phyloP scores from a whole-genome alignment of 1,284 basidiomycete species.

The Irpex rosettiformis region DNA sequence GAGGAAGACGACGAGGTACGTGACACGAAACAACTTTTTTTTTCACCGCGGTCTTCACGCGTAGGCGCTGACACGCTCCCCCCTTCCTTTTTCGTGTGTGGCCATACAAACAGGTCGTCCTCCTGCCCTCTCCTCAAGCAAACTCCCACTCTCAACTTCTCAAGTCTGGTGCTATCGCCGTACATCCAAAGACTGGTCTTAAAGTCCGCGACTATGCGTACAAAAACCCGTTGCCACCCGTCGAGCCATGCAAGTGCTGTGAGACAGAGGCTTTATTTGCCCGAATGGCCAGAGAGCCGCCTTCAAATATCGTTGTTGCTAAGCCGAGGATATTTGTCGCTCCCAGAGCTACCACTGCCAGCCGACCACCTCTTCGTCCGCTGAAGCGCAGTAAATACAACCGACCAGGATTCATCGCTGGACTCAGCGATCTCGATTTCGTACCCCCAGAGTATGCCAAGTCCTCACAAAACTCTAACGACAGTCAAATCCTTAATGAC shows the following conservation, averaged over 20 bases:
- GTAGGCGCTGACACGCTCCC: background rate
- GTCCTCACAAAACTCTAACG: background rate
- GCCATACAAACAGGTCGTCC: background rate
- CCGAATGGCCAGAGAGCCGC: constrained; percentile 40
- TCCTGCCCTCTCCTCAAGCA: background rate
- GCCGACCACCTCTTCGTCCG: background rate
- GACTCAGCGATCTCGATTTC: constrained; percentile 37
- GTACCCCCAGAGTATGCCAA: constrained; percentile 43
- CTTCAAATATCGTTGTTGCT: background rate
- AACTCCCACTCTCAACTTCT: background rate
- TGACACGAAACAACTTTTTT: background rate
- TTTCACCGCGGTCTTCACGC: background rate
- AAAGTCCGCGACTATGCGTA: constrained; percentile 73
- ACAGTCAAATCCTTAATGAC: constrained; percentile 18
- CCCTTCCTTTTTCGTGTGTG: background rate
- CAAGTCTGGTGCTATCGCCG: background rate
- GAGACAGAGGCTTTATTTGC: constrained; percentile 35
- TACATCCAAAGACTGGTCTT: constrained; percentile 35
- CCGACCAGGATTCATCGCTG: constrained; percentile 25
- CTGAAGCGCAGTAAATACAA: background rate
- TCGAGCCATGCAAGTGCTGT: constrained; percentile 37
- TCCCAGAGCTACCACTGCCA: constrained; percentile 12
- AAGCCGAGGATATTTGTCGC: background rate
- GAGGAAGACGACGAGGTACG: background rate
- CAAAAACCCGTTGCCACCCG: constrained; percentile 59